Base-by-base conservation (phyloP, 1,139 yeast genomes). In the Suhomyces atakaporum region DNA sequence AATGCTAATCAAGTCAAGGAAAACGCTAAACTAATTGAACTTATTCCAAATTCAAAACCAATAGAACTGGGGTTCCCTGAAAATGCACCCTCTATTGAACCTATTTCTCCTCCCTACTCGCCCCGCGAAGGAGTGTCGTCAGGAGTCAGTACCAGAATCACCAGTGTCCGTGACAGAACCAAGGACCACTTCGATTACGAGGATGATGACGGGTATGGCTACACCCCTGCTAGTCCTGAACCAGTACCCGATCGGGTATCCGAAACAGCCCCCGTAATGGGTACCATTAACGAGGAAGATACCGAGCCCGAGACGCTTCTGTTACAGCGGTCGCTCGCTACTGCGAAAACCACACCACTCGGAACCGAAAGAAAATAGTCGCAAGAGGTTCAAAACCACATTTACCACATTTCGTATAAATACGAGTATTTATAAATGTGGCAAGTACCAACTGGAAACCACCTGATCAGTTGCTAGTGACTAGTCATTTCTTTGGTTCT, bases 131-230 rank as follows among this genome's bases (percentile, higher is more conserved):
- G 7, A 19, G 27, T 19, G 3, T 20, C 35, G 11, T 12, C 36
- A 2, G 30, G 32, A 12, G 20, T 18, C n/a, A 19, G 26, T 12
- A 24, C 12, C 26, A 24, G 26, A 10, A 5, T 19, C 25, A 6
- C 27, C 3, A 5, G 27, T 8, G 11, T 39, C 7, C 18, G 39
- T 20, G 42, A 35, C 12, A 16, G 42, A 13, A 39, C 29, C 28
- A 39, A 35, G 18, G 35, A 32, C 23, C 16, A 25, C 13, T 25
- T 27, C 11, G 34, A 18, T 3, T 40, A 40, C 27, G 44, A 40
- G 12, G 44, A 36, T 23, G 44, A 40, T n/a, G 44, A 40, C 18
- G 44, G 44, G 2, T 40, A 40, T 27, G 36, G 35, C 7, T 38
- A 24, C 32, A 11, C 20, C 2, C 30, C 30, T 3, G 16, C 29